Base-by-base conservation (phyloP, 2,329 filamentous ascomycete species). In the Aureobasidium pullulans region DNA sequence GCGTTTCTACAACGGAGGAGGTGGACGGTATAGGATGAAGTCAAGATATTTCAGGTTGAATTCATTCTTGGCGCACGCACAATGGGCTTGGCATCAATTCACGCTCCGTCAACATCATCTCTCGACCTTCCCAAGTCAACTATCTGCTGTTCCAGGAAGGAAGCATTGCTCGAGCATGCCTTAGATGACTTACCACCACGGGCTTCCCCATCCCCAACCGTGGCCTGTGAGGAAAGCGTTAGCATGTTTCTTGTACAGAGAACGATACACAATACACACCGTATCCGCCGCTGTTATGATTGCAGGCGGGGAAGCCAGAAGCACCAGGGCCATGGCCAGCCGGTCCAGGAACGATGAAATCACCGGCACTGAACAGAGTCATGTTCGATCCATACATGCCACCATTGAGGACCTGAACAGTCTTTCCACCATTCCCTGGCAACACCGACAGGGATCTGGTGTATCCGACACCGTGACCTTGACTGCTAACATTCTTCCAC, bases 381-480 rank as follows among this genome's bases (percentile, higher is more conserved):
- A 47, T 48, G 23, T 57, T 57, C 4, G 42, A 48, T 9, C 53
- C 53, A 32, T 57, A 57, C 53, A 57, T 57, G 9, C 53, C 53
- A 10, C 53, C 53, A 31, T 57, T 57, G 19, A 37, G 31, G 4
- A 57, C 53, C 15, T 43, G 32, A 10, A 57, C 32, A 15, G 43
- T 57, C 43, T 57, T 57, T 37, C 53, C 53, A 5, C 53, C 43
- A 10, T 57, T 57, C 57, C 77, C 72, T 16, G 72, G 68, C 62
- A 80, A 64, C 6, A 81, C 73, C 54, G 74, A 68, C 61, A 81
- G 64, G 62, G 73, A 71, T 29, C 79, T 68, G 2, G 78, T 78
- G 65, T 82, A 82, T 52, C 71, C 71, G n/a, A 65, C 67, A 4
- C 65, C 66, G 61, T 77, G 74, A 0, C 70, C 71, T 32, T 57